Conservation (phyloP, 768 basidiomycete species). For the Myochromella boudieri region DNA sequence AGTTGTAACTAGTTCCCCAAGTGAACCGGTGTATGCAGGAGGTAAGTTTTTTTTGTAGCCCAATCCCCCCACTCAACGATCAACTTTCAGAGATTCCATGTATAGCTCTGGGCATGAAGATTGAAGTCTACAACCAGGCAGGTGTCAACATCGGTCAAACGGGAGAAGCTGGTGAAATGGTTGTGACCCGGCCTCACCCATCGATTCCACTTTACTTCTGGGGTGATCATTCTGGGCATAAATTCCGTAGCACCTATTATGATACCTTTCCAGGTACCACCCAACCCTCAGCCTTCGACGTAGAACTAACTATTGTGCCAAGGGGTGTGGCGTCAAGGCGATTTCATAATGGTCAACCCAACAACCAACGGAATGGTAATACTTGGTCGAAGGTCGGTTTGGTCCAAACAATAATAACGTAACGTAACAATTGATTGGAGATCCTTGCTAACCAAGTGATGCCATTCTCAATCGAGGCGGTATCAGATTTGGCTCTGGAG, state of each 20-base stretch:
- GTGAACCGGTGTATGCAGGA: slow-evolving; percentile 59
- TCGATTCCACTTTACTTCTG: slow-evolving; percentile 68
- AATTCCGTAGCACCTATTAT: slow-evolving; percentile 64
- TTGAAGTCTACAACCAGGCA: slow-evolving; percentile 55
- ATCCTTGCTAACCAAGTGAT: slow-evolving; percentile 39
- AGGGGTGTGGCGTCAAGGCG: slow-evolving; percentile 70
- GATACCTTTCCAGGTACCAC: slow-evolving; percentile 55
- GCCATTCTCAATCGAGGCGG: slow-evolving; percentile 79
- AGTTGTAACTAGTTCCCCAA: slow-evolving; percentile 52
- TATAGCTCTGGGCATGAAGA: slow-evolving; percentile 65
- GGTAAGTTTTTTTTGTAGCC: slow-evolving; percentile 41
- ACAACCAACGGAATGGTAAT: slow-evolving; percentile 60
- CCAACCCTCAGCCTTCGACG: background rate
- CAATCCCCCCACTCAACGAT: background rate
- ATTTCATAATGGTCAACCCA: slow-evolving; percentile 67
- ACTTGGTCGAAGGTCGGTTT: slow-evolving; percentile 54
- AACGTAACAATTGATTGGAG: background rate
- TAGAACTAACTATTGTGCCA: no score
- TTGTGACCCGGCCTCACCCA: slow-evolving; percentile 69
- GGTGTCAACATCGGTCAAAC: slow-evolving; percentile 53
- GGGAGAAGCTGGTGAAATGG: slow-evolving; percentile 58
- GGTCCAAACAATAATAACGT: background rate
- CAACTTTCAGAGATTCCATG: slow-evolving; percentile 54
- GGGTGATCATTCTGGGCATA: slow-evolving; percentile 60
- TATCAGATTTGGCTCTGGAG: slow-evolving; percentile 78